Evolutionary conservation across 768 basidiomycete species (phyloP).

Genomic region (Tricholoma sp.): DNA sequence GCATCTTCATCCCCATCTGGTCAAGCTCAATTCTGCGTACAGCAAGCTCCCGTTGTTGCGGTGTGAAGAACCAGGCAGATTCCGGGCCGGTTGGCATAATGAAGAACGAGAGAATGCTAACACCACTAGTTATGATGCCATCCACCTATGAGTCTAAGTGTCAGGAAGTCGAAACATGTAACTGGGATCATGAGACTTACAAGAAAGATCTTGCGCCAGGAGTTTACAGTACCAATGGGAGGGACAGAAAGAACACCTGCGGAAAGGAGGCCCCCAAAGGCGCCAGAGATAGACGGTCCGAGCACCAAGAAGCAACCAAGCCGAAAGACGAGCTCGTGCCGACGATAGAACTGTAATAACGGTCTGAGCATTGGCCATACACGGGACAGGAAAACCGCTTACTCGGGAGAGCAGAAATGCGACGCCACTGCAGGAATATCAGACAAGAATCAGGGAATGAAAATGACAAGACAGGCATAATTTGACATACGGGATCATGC

Average conservation of each 20-base stretch:
- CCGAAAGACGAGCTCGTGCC: neutral
- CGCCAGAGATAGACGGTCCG: neutral
- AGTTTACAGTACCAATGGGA: neutral
- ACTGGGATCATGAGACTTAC: neutral
- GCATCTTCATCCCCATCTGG: neutral
- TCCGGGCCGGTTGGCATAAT: neutral
- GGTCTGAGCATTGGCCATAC: neutral
- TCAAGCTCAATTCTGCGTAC: neutral
- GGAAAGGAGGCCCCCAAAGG: neutral
- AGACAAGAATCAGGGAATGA: no score
- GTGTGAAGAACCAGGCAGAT: neutral
- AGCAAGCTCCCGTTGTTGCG: neutral
- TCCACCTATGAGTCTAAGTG: neutral
- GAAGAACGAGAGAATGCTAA: neutral
- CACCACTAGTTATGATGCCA: neutral
- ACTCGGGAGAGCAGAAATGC: neutral
- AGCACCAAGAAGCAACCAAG: neutral
- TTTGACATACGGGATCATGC: neutral
- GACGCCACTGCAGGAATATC: no score
- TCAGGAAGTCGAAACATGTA: neutral
- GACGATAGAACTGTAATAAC: neutral
- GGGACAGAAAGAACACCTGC: neutral
- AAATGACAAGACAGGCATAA: neutral
- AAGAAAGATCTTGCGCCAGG: neutral
- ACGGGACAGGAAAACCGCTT: neutral